Evolutionary conservation across 1,284 basidiomycete species (phyloP), one percentile per base, ranked within the genome.

Genomic region (Ceratobasidium sp.): DNA sequence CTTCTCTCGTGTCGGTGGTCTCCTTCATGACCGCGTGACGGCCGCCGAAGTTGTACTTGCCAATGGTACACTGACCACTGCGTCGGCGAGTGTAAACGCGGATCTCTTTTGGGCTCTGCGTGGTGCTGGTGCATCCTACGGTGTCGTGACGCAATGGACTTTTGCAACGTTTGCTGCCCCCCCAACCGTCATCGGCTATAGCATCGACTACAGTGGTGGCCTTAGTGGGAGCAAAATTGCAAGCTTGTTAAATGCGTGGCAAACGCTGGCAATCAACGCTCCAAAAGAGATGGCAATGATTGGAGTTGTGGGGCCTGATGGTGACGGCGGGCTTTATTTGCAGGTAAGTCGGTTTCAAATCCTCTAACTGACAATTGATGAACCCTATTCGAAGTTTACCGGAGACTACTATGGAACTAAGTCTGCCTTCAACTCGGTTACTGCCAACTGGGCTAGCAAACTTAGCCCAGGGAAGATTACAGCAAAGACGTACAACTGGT

Each of bases 11-110:
- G 62, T 71, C 12, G 65, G 69, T 9, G 75, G 75, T 8, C 59
- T 76, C 0, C 61, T 76, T 41, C 70, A 75, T 2, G 75, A 76
- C 32, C 72, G 73, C 26, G 53, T 74, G 32, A 61, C 72, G 16
- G 59, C 65, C 6, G 75, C 75, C 32, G 76, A 75, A 48, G 72
- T 76, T 5, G 76, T 76, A 5, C 67, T 75, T 43, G 73, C 73
- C 3, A 71, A 75, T 39, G 74, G 75, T 16, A 74, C 74, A 21
- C 36, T 72, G 14, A 30, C 72, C 10, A 74, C 67, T 21, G 75
- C 65, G 1, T 70, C 72, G 14, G 52, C 55, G 28, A 69, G 34
- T 1, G 12, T 32, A 21, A 61, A 74, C 30, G 26, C 48, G 26
- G 74, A 75, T 16, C 71, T 75, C 3, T 75, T 72, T 50, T 75